phyloP scores from a whole-genome alignment of 176 grass and related monocot species.

The Oryza glaberrima region DNA sequence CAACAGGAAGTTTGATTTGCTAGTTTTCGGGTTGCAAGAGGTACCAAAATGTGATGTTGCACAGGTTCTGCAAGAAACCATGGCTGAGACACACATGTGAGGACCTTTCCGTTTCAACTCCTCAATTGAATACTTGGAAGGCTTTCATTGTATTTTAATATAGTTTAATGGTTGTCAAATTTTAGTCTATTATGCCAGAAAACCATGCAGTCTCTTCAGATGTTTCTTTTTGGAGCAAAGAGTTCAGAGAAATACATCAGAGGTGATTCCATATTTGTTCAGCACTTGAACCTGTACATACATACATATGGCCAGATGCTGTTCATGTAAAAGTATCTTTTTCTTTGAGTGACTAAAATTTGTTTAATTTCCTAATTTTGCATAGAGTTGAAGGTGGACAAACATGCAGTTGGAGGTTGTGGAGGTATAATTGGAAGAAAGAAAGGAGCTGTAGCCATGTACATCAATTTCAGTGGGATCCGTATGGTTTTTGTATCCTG shows the following conservation, averaged over 20 bases:
- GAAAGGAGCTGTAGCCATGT: slow-evolving; percentile 77
- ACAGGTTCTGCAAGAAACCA: slow-evolving; percentile 51
- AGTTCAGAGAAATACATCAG: slow-evolving; percentile 46
- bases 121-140: neutral
- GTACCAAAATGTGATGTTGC: slow-evolving; percentile 49
- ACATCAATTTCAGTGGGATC: slow-evolving; percentile 62
- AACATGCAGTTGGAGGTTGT: slow-evolving; percentile 49
- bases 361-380: neutral
- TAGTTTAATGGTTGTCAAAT: neutral
- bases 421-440: slow-evolving; percentile 70
- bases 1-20: slow-evolving; percentile 59
- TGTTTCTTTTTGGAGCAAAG: slow-evolving; percentile 64
- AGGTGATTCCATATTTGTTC: slow-evolving; percentile 30
- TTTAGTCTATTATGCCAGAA: slow-evolving; percentile 59
- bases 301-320: neutral
- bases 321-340: neutral
- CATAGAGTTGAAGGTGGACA: slow-evolving; percentile 61
- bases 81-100: slow-evolving; percentile 56
- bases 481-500: slow-evolving; percentile 64
- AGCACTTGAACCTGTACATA: neutral
- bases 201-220: slow-evolving; percentile 69
- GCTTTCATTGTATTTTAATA: neutral
- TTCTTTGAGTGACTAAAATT: neutral
- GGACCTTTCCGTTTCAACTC: neutral
- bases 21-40: slow-evolving; percentile 70